Evolutionary conservation across 306 rosid genomes (phyloP).

Genomic region (Cicer arietinum): DNA sequence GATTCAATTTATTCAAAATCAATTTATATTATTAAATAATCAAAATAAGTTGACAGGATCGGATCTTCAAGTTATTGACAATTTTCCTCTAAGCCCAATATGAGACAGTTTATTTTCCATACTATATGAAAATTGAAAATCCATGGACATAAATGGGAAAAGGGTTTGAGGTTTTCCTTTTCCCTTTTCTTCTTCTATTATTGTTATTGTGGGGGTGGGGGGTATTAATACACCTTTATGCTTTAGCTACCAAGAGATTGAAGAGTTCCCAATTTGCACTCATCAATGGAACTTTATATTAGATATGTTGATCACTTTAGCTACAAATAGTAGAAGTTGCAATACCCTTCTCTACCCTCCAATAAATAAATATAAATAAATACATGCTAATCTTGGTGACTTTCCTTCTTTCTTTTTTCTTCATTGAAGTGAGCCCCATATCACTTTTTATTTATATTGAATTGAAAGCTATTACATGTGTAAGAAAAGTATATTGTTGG

Average conservation of each 20-base stretch:
- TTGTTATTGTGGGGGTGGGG: not conserved
- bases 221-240: slow-evolving; percentile 16
- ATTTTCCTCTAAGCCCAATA: too few relatives aligned
- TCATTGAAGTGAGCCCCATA: slow-evolving; percentile 37
- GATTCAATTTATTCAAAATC: too few relatives aligned
- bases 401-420: slow-evolving; percentile 23
- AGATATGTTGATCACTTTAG: slow-evolving; percentile 1
- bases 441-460: slow-evolving; percentile 30
- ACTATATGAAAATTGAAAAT: slow-evolving; percentile 26
- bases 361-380: slow-evolving; percentile 8
- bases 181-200: not conserved
- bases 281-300: not conserved
- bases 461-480: slow-evolving; percentile 31
- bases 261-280: not conserved
- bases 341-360: slow-evolving; percentile 14
- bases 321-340: not conserved
- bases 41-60: too few relatives aligned
- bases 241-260: slow-evolving; percentile 1
- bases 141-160: slow-evolving; percentile 35
- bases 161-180: slow-evolving; percentile 15
- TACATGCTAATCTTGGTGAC: too few relatives aligned
- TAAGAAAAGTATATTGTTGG: slow-evolving; percentile 49
- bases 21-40: too few relatives aligned
- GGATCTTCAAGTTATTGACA: too few relatives aligned
- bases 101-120: slow-evolving; percentile 25